Evolutionary conservation across 1,284 basidiomycete genomes (phyloP).

Genomic region (Sanguinoderma infundibulare): DNA sequence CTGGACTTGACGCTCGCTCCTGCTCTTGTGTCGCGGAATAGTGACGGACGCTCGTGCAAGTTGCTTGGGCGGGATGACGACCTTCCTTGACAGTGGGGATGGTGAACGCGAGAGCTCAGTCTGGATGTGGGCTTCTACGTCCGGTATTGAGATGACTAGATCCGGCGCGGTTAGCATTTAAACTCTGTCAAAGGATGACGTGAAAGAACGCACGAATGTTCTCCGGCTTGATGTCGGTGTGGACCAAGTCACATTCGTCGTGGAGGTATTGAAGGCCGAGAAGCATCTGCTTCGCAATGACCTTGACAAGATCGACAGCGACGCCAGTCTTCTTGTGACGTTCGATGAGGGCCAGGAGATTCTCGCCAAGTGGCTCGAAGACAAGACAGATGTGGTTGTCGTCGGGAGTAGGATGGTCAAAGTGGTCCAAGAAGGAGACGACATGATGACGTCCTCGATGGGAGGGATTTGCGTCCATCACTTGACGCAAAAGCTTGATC

Average conservation of each 20-base stretch:
- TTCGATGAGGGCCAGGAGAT: conserved; percentile 83
- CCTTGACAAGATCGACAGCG: conserved; percentile 78
- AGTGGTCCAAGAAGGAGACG: conserved; percentile 89
- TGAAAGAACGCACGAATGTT: conserved; percentile 74
- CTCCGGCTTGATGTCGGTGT: conserved; percentile 92
- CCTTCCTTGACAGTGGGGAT: conserved; percentile 69
- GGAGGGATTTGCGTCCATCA: conserved; percentile 71
- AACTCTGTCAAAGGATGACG: background rate
- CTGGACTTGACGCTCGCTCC: conserved; percentile 66
- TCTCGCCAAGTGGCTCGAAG: conserved; percentile 91
- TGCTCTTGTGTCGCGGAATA: conserved; percentile 55
- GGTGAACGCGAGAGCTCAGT: conserved; percentile 68
- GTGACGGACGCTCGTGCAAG: conserved; percentile 56
- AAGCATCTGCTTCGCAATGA: conserved; percentile 83
- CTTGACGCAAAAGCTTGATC: conserved; percentile 83
- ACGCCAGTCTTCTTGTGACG: conserved; percentile 88
- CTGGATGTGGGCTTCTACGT: conserved; percentile 72
- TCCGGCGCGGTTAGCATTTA: conserved; percentile 10
- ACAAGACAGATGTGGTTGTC: conserved; percentile 88
- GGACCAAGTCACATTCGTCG: conserved; percentile 87
- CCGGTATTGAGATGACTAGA: conserved; percentile 79
- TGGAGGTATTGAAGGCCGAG: conserved; percentile 92
- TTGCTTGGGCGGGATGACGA: conserved; percentile 68
- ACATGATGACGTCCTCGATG: conserved; percentile 76
- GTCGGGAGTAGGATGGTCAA: conserved; percentile 66